Base-by-base conservation (phyloP, 2,329 filamentous ascomycete species). In the Alternaria sp. region DNA sequence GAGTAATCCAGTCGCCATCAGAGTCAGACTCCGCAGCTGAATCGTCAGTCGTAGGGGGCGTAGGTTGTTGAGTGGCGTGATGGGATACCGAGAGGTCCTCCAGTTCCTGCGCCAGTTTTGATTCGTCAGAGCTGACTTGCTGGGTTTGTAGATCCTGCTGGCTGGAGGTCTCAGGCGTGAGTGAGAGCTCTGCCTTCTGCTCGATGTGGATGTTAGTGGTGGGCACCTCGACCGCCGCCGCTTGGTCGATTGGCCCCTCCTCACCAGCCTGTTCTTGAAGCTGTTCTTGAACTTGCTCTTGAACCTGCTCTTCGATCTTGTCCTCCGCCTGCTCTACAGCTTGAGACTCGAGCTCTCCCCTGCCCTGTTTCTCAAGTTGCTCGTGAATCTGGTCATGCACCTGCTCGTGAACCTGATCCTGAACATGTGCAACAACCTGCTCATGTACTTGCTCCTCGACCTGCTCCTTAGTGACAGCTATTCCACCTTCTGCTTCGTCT, bases 1-100 rank as follows among this genome's bases (percentile, higher is more conserved):
- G 93, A 0, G 96, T 98, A 78, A 98, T 97, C 95, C 95, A 98
- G 68, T 91, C 93, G 15, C 86, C 87, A 54, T 73, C 69, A 1
- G 61, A 64, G 50, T 68, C 64, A 7, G 62, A 62, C 49, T 70
- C 66, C 3, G 61, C 56, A 52, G 63, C 64, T 5, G 68, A 62
- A 26, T 59, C 52, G 26, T 71, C 69, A 30, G 64, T 71, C 17
- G 58, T 58, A 25, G 67, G 68, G 32, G 68, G 65, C 3, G 66
- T 68, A n/a, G 67, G 63, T 50, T 72, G 58, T 61, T 70, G 65
- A 25, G 64, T 54, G 26, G 45, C 12, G 15, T 60, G 49, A 10
- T 65, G 58, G 15, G 70, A 66, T 45, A 75, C 66, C 43, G 69
- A 57, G 19, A 77, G 69, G 17, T 67, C 60, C n/a, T 70, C 65